Evolutionary conservation across 345 rosid species (phyloP).

Genomic region (Syzygium aqueum): DNA sequence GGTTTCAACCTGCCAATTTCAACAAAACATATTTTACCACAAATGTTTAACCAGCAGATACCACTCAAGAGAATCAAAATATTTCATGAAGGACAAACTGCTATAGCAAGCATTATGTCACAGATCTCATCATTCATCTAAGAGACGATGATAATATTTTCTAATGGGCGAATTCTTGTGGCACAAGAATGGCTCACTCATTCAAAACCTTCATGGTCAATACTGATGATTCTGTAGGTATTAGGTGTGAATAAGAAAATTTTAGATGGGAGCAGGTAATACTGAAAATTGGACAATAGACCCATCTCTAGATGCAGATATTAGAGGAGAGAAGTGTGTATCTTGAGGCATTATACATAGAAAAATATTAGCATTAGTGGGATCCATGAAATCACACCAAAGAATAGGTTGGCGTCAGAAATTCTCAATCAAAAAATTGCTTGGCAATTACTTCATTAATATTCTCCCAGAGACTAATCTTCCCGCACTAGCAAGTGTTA

Average conservation of each 20-base stretch:
- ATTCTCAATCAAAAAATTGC: background rate
- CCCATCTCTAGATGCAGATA: background rate
- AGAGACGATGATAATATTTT: background rate
- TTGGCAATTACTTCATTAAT: background rate
- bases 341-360: background rate
- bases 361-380: background rate
- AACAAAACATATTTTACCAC: background rate
- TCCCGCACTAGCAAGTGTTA: background rate
- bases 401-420: background rate
- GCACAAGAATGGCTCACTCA: background rate
- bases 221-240: background rate
- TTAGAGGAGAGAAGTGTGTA: background rate
- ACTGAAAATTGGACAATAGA: background rate
- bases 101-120: background rate
- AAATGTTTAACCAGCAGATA: background rate
- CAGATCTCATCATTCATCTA: background rate
- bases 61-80: background rate
- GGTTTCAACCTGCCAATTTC: slow-evolving; percentile 63
- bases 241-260: background rate
- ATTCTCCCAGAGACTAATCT: background rate
- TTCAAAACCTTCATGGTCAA: background rate
- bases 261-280: background rate
- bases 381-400: background rate
- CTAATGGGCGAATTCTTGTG: background rate
- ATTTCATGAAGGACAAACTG: background rate